A percentile compares a stretch with the other conserved stretches of the same genome.
Evolutionary conservation across 106 monocot genomes (phyloP).

Genomic region (Amphibolis antarctica): DNA sequence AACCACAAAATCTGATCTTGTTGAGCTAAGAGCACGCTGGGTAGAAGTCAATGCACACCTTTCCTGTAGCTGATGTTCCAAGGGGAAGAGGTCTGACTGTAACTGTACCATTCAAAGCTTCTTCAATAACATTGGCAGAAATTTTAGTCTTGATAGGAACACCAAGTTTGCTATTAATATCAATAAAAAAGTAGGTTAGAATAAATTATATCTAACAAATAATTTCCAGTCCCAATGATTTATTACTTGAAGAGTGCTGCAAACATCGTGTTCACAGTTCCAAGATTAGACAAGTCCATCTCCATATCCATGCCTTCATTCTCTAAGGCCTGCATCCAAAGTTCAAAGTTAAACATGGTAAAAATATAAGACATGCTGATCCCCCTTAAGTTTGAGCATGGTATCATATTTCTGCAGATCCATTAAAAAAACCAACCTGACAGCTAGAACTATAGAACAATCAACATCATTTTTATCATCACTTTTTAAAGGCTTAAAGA

Average conservation of each 20-base stretch:
- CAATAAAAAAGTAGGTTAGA: conserved; percentile 1
- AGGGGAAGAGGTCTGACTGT: conserved; percentile 91
- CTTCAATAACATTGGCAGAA: conserved; percentile 85
- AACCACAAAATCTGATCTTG: not conserved
- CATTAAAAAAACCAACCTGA: too few relatives aligned
- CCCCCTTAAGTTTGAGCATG: not conserved
- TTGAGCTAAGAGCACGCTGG: not conserved
- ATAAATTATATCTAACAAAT: too few relatives aligned
- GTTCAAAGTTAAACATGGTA: not conserved
- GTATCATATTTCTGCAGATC: too few relatives aligned
- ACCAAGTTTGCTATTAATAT: conserved; percentile 73
- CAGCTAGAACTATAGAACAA: too few relatives aligned
- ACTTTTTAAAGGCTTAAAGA: too few relatives aligned
- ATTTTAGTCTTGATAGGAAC: conserved; percentile 90
- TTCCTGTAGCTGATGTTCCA: conserved; percentile 69
- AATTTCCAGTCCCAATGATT: not conserved
- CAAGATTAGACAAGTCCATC: conserved; percentile 93
- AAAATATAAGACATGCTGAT: not conserved
- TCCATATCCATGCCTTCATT: conserved; percentile 90
- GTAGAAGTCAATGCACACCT: conserved; percentile 30
- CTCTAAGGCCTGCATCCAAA: conserved; percentile 51
- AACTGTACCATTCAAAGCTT: conserved; percentile 88
- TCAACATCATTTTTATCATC: too few relatives aligned
- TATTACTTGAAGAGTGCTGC: conserved; percentile 88
- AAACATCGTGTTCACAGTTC: conserved; percentile 94